phyloP scores from a whole-genome alignment of 495 filamentous ascomycete species.

The Aspergillus kassunensis region DNA sequence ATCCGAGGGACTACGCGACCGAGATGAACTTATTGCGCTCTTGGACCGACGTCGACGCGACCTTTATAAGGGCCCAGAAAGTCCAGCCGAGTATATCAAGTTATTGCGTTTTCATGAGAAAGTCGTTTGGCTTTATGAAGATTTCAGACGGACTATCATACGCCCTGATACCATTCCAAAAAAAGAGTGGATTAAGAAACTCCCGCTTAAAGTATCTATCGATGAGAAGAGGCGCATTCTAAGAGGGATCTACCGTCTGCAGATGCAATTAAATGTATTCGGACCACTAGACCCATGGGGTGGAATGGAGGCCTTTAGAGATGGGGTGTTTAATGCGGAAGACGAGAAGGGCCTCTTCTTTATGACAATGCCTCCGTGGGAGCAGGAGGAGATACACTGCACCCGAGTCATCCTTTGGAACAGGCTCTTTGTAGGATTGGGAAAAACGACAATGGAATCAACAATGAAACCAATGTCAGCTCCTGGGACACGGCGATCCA shows the following conservation, averaged over 20 bases:
- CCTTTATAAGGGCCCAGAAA: background rate
- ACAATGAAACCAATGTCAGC: no score
- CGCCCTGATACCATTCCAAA: no score
- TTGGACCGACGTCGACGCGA: constrained; percentile 3
- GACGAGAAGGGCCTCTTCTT: background rate
- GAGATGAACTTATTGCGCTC: constrained; percentile 4
- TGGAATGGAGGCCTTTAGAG: background rate
- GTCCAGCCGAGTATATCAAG: background rate
- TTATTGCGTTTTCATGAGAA: background rate
- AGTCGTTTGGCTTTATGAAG: background rate
- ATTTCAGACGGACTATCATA: background rate
- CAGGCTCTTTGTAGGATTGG: no score
- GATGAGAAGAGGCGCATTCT: constrained; percentile 1
- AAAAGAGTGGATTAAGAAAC: no score
- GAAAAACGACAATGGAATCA: no score
- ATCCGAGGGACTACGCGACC: constrained; percentile 1
- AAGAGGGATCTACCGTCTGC: constrained; percentile 8
- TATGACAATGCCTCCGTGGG: background rate
- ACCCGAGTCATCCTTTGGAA: background rate
- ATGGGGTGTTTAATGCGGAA: background rate
- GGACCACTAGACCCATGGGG: background rate
- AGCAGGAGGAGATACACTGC: background rate
- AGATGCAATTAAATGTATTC: constrained; percentile 2
- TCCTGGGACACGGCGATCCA: no score
- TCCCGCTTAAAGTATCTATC: background rate